phyloP scores from a whole-genome alignment of 306 rosid genomes.

The Trifolium pratense region DNA sequence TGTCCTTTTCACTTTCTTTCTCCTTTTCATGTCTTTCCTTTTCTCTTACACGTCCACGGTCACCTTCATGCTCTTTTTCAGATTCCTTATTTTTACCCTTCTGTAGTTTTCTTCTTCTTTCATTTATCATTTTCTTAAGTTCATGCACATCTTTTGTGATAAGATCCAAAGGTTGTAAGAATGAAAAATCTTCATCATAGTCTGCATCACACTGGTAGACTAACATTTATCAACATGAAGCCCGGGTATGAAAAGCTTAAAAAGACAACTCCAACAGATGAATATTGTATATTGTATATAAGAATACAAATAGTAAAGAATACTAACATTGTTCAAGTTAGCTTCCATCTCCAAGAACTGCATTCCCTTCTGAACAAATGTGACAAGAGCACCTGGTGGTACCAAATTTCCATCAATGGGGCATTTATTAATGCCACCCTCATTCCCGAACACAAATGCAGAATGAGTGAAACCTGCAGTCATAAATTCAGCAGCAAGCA shows the following conservation, averaged over 20 bases:
- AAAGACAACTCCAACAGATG: constrained; percentile 37
- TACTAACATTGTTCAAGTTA: constrained; percentile 92
- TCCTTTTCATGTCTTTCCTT: constrained; percentile 74
- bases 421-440: constrained; percentile 84
- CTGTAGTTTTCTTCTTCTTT: constrained; percentile 64
- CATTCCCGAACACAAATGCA: constrained; percentile 95
- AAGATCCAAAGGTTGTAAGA: constrained; percentile 91
- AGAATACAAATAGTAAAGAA: constrained; percentile 35
- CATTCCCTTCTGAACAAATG: constrained; percentile 90
- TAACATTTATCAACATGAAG: constrained; percentile 61
- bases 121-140: constrained; percentile 75
- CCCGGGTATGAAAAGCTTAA: constrained; percentile 41
- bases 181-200: constrained; percentile 91
- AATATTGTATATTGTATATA: constrained; percentile 30
- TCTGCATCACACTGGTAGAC: constrained; percentile 90
- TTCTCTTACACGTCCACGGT: constrained; percentile 65
- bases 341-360: constrained; percentile 99
- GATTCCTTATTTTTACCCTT: constrained; percentile 70
- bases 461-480: constrained; percentile 87
- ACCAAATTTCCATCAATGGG: constrained; percentile 87
- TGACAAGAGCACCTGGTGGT: constrained; percentile 85
- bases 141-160: constrained; percentile 88
- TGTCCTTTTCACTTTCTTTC: constrained; percentile 65
- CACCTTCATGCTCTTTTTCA: constrained; percentile 75
- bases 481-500: constrained; percentile 6